These are phyloP conservation scores for Kalmusia sp. DNA, from an alignment of 2,329 filamentous ascomycete genomes.

Conservation along the genomic window DNA sequence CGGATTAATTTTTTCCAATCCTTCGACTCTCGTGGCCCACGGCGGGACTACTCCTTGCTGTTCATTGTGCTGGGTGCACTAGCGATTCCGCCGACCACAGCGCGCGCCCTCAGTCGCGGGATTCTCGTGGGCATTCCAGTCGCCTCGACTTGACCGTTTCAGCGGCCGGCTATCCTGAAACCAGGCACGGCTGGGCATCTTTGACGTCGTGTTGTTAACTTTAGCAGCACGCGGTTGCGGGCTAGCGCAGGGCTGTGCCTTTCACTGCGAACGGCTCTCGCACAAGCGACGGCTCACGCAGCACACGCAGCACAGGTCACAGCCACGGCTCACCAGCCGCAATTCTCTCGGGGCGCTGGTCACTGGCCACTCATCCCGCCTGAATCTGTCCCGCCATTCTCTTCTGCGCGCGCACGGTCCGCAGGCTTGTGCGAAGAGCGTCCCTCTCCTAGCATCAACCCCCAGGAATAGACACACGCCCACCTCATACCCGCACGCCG, in stretches of 20 bases:
- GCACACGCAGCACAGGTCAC: no score
- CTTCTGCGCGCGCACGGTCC: slow-evolving; percentile 7
- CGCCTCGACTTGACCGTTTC: slow-evolving; percentile 2
- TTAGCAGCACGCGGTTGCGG: slow-evolving; percentile 6
- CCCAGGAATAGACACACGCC: slow-evolving; percentile 10
- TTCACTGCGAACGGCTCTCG: neutral
- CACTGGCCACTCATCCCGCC: slow-evolving; percentile 5
- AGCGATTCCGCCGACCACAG: neutral
- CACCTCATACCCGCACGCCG: neutral
- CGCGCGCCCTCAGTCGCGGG: neutral
- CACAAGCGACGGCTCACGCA: neutral
- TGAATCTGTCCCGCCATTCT: slow-evolving; percentile 12
- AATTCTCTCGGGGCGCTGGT: neutral
- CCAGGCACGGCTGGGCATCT: neutral
- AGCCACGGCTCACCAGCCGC: neutral
- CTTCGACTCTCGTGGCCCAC: neutral
- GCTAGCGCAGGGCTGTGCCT: slow-evolving; percentile 4
- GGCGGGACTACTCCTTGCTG: neutral
- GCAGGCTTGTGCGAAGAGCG: slow-evolving; percentile 26
- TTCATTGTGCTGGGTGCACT: no score
- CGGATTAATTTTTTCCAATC: neutral
- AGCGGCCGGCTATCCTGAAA: slow-evolving; percentile 1
- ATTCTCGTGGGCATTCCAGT: neutral
- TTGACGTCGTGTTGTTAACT: slow-evolving; percentile 7
- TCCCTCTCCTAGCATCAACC: slow-evolving; percentile 14